A percentile compares a stretch with the other conserved stretches of the same genome.
Conservation (phyloP, 2,329 filamentous ascomycete genomes). For the Arthroderma sp. region DNA sequence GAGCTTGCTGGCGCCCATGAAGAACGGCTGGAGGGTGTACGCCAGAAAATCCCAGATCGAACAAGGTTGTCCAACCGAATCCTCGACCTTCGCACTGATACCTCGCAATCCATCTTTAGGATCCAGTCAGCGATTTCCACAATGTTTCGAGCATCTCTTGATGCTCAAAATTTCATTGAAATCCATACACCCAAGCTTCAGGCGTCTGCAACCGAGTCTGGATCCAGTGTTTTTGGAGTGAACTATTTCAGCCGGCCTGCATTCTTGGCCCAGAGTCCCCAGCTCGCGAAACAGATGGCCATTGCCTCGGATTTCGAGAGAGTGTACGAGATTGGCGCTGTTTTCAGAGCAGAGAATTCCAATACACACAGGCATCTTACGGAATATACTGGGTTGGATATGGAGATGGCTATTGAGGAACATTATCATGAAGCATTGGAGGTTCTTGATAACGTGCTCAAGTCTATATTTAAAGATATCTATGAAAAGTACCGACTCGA, state of each 20-base stretch:
- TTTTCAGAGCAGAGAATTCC: slow-evolving; percentile 90
- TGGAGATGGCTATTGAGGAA: slow-evolving; percentile 83
- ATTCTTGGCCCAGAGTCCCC: slow-evolving; percentile 83
- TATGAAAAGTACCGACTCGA: slow-evolving; percentile 59
- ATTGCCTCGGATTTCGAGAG: slow-evolving; percentile 80
- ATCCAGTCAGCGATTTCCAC: slow-evolving; percentile 70
- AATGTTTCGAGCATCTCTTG: slow-evolving; percentile 65
- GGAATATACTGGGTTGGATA: slow-evolving; percentile 83
- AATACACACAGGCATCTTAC: slow-evolving; percentile 92
- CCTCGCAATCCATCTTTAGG: slow-evolving; percentile 78
- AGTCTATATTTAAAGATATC: slow-evolving; percentile 61
- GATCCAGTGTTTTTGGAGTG: slow-evolving; percentile 79
- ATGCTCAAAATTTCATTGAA: slow-evolving; percentile 69
- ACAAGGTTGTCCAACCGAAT: slow-evolving; percentile 68
- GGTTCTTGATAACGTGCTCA: slow-evolving; percentile 67
- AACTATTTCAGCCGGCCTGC: slow-evolving; percentile 82
- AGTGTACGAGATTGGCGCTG: slow-evolving; percentile 80
- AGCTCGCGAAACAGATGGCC: slow-evolving; percentile 85
- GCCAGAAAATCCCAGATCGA: slow-evolving; percentile 55
- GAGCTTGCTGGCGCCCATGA: slow-evolving; percentile 49
- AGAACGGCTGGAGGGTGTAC: slow-evolving; percentile 43
- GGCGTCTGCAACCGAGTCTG: slow-evolving; percentile 79
- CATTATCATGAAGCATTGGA: slow-evolving; percentile 81
- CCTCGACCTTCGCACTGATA: slow-evolving; percentile 72
- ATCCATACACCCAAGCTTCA: slow-evolving; percentile 91